A percentile compares a stretch with the other conserved stretches of the same genome.
Evolutionary conservation across 2,329 filamentous ascomycete species (phyloP).

Genomic region (Tolypocladium tropicale): DNA sequence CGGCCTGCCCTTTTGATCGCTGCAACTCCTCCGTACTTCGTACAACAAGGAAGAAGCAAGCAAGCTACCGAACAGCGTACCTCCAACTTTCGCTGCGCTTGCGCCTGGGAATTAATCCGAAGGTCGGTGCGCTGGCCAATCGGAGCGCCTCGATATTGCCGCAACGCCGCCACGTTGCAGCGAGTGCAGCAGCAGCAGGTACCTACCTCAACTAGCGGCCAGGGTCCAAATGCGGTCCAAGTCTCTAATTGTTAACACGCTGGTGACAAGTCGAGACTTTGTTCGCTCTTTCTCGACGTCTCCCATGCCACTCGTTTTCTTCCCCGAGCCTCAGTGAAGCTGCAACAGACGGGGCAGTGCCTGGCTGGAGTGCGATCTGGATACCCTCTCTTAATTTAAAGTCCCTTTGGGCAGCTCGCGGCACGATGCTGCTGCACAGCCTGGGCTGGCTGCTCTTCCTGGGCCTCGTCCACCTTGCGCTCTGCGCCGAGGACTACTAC

Average conservation of each 20-base stretch:
- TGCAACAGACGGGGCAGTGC: background rate
- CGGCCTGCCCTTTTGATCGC: background rate
- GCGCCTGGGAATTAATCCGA: constrained; percentile 10
- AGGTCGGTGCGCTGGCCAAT: constrained; percentile 12
- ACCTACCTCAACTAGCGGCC: too few relatives aligned
- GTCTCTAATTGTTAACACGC: constrained; percentile 22
- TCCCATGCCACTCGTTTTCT: background rate
- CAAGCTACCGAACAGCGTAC: background rate
- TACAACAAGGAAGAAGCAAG: background rate
- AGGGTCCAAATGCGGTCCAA: background rate
- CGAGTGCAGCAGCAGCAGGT: background rate
- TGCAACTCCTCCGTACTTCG: too few relatives aligned
- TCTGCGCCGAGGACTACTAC: constrained; percentile 66
- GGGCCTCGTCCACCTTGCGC: constrained; percentile 40
- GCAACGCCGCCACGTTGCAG: background rate
- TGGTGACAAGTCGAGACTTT: constrained; percentile 14
- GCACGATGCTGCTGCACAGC: constrained; percentile 41
- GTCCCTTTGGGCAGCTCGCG: constrained; percentile 6
- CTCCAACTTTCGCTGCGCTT: background rate
- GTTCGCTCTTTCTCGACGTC: background rate
- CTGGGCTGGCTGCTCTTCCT: constrained; percentile 42
- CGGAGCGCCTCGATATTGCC: constrained; percentile 7
- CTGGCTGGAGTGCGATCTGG: background rate
- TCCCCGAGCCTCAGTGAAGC: background rate
- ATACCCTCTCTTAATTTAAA: constrained; percentile 1